Evolutionary conservation across 2,329 filamentous ascomycete species (phyloP), one percentile per base, ranked within the genome.

Genomic region (Trichoderma polysporum): DNA sequence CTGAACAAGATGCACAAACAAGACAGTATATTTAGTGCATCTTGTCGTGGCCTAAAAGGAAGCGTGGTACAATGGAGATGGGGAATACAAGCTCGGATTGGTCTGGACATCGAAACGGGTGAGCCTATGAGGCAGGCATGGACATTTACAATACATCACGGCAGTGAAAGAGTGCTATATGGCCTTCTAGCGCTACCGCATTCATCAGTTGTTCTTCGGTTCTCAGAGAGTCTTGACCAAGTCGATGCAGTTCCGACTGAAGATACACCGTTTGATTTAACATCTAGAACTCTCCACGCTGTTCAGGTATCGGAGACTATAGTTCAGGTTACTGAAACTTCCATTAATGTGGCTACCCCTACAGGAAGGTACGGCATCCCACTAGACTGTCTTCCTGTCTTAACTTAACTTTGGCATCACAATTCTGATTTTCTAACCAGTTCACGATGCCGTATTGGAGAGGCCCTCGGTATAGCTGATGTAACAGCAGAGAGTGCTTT

Each of bases 61-160:
- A 84, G 85, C 8, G 80, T 94, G 27, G 86, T 87, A 3, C 90
- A 94, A 73, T 82, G 92, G 69, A 85, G 90, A 69, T 83, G 88
- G 75, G 91, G 92, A 4, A 79, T 92, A 31, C 87, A 91, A 72
- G 91, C 90, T 19, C 87, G 85, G 66, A 86, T 92, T 70, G 87
- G 85, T 1, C 72, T 87, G 5, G 84, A 88, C 25, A 79, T 88
- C 12, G 83, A 86, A 25, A 84, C 82, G 50, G 79, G 78, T 8
- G 78, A 79, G 7, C 79, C 81, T 2, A 81, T 87, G 35, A 83
- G 81, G 59, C 79, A 83, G 56, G 83, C 81, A 17, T 90, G 87
- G 86, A 78, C 83, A 13, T 80, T 89, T 35, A 76, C 71, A 8
- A 66, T 72, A 10, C 69, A 74, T 5, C 65, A 67, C 9, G 57